Conservation (phyloP, 805 yeast genomes). For the Diddensiella transvaalensis region DNA sequence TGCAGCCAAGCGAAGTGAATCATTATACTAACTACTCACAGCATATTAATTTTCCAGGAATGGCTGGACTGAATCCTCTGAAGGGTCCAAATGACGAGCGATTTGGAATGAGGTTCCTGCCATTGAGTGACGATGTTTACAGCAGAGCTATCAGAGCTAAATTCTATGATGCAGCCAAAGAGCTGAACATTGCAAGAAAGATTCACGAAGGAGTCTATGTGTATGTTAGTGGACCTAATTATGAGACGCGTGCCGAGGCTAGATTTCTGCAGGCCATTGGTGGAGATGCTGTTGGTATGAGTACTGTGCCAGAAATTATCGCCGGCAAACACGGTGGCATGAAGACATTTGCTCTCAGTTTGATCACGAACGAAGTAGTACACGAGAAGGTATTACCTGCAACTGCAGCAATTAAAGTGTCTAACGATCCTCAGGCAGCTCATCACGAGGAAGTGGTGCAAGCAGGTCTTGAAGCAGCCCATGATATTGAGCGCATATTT, state of each 20-base stretch:
- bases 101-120: constrained; percentile 83
- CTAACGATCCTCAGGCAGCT: constrained; percentile 61
- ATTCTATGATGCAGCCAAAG: constrained; percentile 52
- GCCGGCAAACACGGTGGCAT: constrained; percentile 87
- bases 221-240: constrained; percentile 90
- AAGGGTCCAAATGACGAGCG: constrained; percentile 79
- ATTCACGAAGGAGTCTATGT: constrained; percentile 85
- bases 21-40: constrained; percentile 3
- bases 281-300: constrained; percentile 96
- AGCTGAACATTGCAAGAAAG: constrained; percentile 47
- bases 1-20: neutral
- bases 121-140: constrained; percentile 80
- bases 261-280: constrained; percentile 67
- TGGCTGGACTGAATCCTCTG: constrained; percentile 83
- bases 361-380: constrained; percentile 83
- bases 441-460: constrained; percentile 89
- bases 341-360: constrained; percentile 75
- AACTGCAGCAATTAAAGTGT: constrained; percentile 19
- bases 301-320: constrained; percentile 94
- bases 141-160: constrained; percentile 64
- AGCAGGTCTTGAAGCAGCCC: constrained; percentile 73
- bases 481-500: constrained; percentile 57
- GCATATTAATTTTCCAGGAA: constrained; percentile 87
- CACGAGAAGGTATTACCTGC: constrained; percentile 43
- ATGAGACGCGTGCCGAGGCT: constrained; percentile 90